Conservation (phyloP, 75 land plant species). For the Selaginella moellendorffii region DNA sequence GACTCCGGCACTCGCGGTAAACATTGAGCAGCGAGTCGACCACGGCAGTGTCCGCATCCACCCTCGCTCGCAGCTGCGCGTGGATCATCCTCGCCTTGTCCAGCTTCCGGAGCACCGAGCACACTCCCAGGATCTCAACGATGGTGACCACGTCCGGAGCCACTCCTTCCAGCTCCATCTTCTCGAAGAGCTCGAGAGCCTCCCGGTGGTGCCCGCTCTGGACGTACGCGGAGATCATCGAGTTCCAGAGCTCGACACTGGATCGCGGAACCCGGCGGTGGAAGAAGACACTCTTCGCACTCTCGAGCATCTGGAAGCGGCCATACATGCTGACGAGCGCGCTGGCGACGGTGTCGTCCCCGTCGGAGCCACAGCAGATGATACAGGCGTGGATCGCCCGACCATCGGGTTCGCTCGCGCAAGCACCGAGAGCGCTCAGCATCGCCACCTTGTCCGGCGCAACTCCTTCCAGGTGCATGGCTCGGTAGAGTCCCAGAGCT, state of each 20-base stretch:
- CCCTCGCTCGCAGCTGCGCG: background rate
- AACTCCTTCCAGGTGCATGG: constrained; percentile 3
- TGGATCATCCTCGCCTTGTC: background rate
- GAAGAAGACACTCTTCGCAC: background rate
- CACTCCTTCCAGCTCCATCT: constrained; percentile 1
- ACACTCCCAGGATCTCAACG: background rate
- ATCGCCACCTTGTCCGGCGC: background rate
- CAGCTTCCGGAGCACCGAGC: background rate
- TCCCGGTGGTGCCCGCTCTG: background rate
- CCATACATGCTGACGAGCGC: constrained; percentile 1
- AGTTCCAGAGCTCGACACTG: background rate
- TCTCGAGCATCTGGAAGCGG: background rate
- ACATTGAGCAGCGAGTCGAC: background rate
- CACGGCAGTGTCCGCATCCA: background rate
- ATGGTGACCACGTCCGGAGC: background rate
- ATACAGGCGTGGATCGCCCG: background rate
- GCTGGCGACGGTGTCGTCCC: background rate
- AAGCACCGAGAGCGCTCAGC: background rate
- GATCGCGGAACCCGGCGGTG: background rate
- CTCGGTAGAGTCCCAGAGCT: background rate
- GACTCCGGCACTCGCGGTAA: background rate
- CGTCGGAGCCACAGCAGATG: background rate
- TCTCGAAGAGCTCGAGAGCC: background rate
- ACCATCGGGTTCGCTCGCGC: background rate
- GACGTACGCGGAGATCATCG: constrained; percentile 1